phyloP scores from a whole-genome alignment of 352 stramenopile species.

The Pythium guiyangense region DNA sequence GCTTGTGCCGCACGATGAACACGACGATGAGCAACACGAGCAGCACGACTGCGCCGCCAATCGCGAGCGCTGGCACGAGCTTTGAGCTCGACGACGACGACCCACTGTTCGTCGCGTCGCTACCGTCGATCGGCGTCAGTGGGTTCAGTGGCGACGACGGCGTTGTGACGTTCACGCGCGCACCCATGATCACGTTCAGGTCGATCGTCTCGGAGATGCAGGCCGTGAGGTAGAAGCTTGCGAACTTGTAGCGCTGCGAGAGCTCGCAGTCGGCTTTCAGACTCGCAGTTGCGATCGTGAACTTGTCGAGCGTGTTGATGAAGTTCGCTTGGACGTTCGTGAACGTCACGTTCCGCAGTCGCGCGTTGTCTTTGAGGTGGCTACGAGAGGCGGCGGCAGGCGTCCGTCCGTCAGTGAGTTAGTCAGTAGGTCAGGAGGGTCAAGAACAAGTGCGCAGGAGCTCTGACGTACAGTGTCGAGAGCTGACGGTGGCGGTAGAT shows the following conservation, averaged over 20 bases:
- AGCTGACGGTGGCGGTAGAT: conserved; percentile 2
- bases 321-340: conserved; percentile 4
- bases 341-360: conserved; percentile 1
- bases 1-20: background rate
- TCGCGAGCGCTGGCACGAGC: background rate
- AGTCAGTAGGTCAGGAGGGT: background rate
- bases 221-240: background rate
- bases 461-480: background rate
- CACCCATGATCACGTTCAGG: background rate
- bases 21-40: background rate
- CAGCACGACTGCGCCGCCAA: background rate
- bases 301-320: background rate
- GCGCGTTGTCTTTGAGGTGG: background rate
- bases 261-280: background rate
- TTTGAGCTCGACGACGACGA: too few relatives aligned
- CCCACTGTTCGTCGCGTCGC: too few relatives aligned
- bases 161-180: background rate
- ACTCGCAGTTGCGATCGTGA: background rate
- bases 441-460: background rate
- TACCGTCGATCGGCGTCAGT: background rate
- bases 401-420: background rate
- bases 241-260: background rate
- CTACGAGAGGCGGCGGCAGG: background rate
- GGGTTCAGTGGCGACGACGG: background rate
- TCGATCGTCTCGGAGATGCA: background rate